Evolutionary conservation across 345 rosid genomes (phyloP).

Genomic region (Brassica carinata): DNA sequence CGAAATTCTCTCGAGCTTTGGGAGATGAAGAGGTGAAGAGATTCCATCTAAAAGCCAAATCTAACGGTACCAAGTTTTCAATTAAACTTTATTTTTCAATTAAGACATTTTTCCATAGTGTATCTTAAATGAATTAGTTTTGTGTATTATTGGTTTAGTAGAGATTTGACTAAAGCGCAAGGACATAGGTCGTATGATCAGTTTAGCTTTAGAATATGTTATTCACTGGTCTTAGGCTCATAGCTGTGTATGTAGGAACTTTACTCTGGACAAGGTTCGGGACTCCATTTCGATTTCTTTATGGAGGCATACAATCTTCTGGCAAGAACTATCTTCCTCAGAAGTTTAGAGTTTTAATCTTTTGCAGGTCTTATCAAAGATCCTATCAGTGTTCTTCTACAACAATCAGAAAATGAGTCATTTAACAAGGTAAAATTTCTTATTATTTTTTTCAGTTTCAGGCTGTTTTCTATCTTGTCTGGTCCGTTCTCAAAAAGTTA

Average conservation of each 20-base stretch:
- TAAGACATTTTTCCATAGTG: background rate
- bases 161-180: too few species aligned
- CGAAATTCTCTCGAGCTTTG: slow-evolving; percentile 58
- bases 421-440: slow-evolving; percentile 59
- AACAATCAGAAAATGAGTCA: slow-evolving; percentile 70
- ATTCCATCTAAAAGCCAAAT: slow-evolving; percentile 47
- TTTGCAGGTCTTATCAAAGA: slow-evolving; percentile 67
- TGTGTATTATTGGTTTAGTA: too few species aligned
- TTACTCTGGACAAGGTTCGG: background rate
- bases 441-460: background rate
- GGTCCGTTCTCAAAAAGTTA: too few species aligned
- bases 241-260: background rate
- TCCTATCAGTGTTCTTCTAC: slow-evolving; percentile 65
- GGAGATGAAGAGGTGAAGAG: slow-evolving; percentile 47
- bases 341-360: background rate
- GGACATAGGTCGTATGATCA: too few species aligned
- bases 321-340: background rate
- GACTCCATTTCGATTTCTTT: background rate
- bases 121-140: too few species aligned
- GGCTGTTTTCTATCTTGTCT: too few species aligned
- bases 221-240: background rate
- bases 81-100: background rate
- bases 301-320: background rate
- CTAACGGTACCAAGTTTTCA: slow-evolving; percentile 48
- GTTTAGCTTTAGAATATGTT: too few species aligned